Conservation (phyloP, 768 basidiomycete genomes). For the Leccinum subtestaceum region DNA sequence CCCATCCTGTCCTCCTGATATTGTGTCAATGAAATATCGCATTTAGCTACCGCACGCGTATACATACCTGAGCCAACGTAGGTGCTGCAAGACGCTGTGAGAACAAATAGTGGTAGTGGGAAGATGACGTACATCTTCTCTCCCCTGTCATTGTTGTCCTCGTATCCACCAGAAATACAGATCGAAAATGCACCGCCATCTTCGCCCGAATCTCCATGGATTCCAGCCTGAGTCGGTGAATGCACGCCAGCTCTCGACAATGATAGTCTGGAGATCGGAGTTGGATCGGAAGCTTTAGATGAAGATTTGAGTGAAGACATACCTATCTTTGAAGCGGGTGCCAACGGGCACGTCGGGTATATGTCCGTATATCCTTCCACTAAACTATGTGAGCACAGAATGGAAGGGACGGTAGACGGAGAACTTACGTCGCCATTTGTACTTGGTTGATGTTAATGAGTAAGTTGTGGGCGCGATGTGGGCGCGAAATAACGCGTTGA, state of each 20-base stretch:
- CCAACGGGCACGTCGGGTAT: conserved; percentile 26
- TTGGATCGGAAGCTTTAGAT: neutral
- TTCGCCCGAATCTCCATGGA: conserved; percentile 32
- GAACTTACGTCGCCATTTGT: conserved; percentile 23
- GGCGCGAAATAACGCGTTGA: conserved; percentile 1
- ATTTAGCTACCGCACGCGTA: neutral
- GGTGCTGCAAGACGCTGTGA: conserved; percentile 22
- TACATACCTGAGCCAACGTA: conserved; percentile 35
- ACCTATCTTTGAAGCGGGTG: conserved; percentile 23
- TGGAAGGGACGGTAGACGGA: neutral
- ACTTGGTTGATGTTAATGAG: neutral
- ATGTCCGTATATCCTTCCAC: conserved; percentile 28
- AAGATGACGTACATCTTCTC: conserved; percentile 34
- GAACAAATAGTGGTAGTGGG: neutral
- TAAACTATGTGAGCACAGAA: neutral
- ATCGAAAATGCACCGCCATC: conserved; percentile 39
- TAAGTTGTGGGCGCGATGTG: neutral
- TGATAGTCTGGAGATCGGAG: conserved; percentile 1
- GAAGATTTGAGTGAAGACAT: neutral
- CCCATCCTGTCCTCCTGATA: conserved; percentile 24
- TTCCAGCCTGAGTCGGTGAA: conserved; percentile 35
- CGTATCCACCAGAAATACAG: conserved; percentile 41
- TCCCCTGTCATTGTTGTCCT: conserved; percentile 40
- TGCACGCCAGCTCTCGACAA: conserved; percentile 34
- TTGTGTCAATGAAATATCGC: neutral